Conservation (phyloP, 1,284 basidiomycete species). For the Ustilago sp. region DNA sequence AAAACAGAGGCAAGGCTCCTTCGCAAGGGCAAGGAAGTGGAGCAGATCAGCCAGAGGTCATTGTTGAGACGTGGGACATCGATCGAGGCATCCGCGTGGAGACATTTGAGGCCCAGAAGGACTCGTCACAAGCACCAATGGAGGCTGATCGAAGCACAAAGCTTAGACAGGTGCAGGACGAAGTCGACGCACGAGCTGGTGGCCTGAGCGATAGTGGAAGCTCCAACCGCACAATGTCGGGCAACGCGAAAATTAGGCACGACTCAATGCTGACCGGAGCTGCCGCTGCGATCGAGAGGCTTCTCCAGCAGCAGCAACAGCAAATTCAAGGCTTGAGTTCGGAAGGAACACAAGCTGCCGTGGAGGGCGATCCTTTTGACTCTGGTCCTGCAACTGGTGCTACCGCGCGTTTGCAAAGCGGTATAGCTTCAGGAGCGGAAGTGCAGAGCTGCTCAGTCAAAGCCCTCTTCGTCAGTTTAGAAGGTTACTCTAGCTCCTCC, state of each 20-base stretch:
- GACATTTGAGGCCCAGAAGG: conserved; percentile 48
- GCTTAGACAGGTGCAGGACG: conserved; percentile 14
- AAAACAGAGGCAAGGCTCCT: conserved; percentile 61
- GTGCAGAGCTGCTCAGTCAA: conserved; percentile 37
- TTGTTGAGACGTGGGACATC: conserved; percentile 67
- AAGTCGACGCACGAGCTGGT: conserved; percentile 10
- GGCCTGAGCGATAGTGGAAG: conserved; percentile 13
- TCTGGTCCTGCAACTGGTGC: background rate
- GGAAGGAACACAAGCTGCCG: background rate
- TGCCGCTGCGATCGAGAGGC: conserved; percentile 56
- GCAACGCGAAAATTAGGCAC: conserved; percentile 3
- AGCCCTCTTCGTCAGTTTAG: conserved; percentile 53
- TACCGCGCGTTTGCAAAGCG: background rate
- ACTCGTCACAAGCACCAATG: background rate
- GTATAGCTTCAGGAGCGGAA: background rate
- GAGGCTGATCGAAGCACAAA: conserved; percentile 14
- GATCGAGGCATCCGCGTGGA: conserved; percentile 70
- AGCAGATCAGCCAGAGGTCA: conserved; percentile 23
- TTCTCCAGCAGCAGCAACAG: conserved; percentile 42
- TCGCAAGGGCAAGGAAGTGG: conserved; percentile 2
- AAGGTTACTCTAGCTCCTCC: conserved; percentile 55
- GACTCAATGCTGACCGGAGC: conserved; percentile 39
- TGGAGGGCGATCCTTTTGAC: conserved; percentile 15
- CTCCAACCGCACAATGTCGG: conserved; percentile 7
- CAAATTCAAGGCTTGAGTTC: background rate